Conservation (phyloP, 345 rosid genomes). For the Viola odorata region DNA sequence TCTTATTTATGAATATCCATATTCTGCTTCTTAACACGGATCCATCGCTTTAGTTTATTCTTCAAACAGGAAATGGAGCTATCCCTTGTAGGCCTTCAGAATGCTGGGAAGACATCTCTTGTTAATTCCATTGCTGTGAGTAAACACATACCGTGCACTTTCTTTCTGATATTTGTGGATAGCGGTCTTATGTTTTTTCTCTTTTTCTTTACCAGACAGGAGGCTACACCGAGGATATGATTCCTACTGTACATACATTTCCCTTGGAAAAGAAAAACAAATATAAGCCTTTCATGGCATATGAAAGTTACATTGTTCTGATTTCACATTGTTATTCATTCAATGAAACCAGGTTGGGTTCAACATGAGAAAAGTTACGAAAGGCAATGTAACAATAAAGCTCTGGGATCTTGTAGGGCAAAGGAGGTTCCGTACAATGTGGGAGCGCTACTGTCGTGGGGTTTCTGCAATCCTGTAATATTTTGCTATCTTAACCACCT, state of each 20-base stretch:
- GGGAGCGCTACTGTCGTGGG: slow-evolving; percentile 99
- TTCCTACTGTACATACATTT: slow-evolving; percentile 73
- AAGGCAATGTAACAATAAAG: slow-evolving; percentile 96
- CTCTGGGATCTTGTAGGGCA: slow-evolving; percentile 99
- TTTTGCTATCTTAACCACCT: slow-evolving; percentile 9
- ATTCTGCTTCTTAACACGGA: slow-evolving; percentile 13
- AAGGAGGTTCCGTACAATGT: slow-evolving; percentile 91
- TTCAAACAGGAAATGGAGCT: slow-evolving; percentile 97
- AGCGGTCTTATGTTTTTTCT: slow-evolving; percentile 18
- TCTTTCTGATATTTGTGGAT: background rate
- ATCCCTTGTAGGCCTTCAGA: slow-evolving; percentile 90
- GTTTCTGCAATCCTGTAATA: slow-evolving; percentile 86
- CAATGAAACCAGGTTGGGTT: slow-evolving; percentile 67
- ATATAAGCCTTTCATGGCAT: slow-evolving; percentile 8
- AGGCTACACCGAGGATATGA: slow-evolving; percentile 96
- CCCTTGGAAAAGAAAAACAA: slow-evolving; percentile 5
- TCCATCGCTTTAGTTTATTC: slow-evolving; percentile 53
- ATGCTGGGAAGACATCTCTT: slow-evolving; percentile 98
- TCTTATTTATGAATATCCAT: background rate
- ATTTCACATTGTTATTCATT: background rate
- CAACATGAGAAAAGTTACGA: slow-evolving; percentile 94
- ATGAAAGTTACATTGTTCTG: slow-evolving; percentile 2
- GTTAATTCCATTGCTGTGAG: slow-evolving; percentile 93
- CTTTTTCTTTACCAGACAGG: slow-evolving; percentile 61
- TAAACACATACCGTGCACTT: slow-evolving; percentile 7